Base-by-base conservation (phyloP, 2,329 filamentous ascomycete genomes). In the Trichoderma atrobrunneum region DNA sequence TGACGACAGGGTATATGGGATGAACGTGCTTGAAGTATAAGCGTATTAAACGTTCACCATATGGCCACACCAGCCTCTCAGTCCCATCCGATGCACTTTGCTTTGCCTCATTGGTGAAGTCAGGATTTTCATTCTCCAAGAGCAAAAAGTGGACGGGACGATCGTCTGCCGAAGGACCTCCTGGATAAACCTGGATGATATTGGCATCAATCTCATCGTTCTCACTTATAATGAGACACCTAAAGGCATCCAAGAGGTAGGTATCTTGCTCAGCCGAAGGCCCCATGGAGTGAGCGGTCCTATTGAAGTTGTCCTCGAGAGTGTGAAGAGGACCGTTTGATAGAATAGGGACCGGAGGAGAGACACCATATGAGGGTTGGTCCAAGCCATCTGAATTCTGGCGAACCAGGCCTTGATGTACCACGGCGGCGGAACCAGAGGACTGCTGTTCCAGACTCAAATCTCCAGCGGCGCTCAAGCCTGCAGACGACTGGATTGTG, bases 11-110 rank as follows among this genome's bases (percentile, higher is more conserved):
- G 18, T 84, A 79, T 2, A 82, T 79, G 0, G 83, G 82, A 69
- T 86, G 85, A 21, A 86, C 80, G 62, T 85, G 81, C 61, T 79
- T 79, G 74, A 86, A 86, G 76, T 82, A 86, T 1, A 86, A 77
- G 3, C 82, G 80, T 18, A 86, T 78, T 5, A 86, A 79, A 26
- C 79, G 78, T 43, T 82, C 80, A 0, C 81, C 82, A 73, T 84
- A 80, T 5, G 80, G 81, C 72, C 78, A 79, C 2, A 85, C 83
- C 32, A 82, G 79, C 10, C 75, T 75, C 75, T 86, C 85, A 56
- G 86, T 85, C 10, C 76, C 77, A 16, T 83, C 79, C 0, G 85
- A 85, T 7, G 83, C 81, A 16, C 76, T 74, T 36, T 79, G 66
- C 70, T 82, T 82, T 24, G 80, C 81, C 7, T 76, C 72, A 54